Percentiles rank a stretch among this genome's conserved stretches.
These are phyloP conservation scores for Adansonia rubrostipa DNA, from an alignment of 441 rosid genomes.

Conservation along the genomic window DNA sequence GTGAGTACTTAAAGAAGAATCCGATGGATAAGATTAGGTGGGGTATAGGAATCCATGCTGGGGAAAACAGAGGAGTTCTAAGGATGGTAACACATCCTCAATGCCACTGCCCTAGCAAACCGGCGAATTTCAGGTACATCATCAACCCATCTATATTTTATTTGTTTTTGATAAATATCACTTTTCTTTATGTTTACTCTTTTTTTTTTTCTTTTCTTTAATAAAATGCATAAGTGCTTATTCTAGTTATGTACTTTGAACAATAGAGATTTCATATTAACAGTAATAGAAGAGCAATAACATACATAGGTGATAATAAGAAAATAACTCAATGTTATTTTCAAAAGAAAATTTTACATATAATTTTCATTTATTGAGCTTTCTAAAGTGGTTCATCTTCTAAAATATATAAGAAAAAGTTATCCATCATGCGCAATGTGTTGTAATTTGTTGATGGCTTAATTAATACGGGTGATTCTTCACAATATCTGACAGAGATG, in stretches of 20 bases:
- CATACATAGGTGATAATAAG: no score
- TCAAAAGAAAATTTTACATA: no score
- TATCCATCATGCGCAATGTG: background rate
- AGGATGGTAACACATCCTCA: constrained; percentile 35
- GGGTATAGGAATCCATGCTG: constrained; percentile 25
- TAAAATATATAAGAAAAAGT: no score
- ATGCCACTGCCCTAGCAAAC: constrained; percentile 30
- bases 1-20: constrained; percentile 21
- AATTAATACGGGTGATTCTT: background rate
- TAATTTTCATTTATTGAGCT: no score
- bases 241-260: background rate
- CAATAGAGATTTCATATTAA: no score
- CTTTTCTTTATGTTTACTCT: background rate
- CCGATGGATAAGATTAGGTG: constrained; percentile 26
- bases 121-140: constrained; percentile 25
- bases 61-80: constrained; percentile 37
- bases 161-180: background rate
- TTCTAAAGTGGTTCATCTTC: no score
- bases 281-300: no score
- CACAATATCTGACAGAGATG: constrained; percentile 20
- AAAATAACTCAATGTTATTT: no score
- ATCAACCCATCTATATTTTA: background rate
- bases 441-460: background rate
- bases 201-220: no score
- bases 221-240: no score